A percentile compares a stretch with the other conserved stretches of the same genome.
These are phyloP conservation scores for Melanopsichium pennsylvanicum DNA, from an alignment of 1,284 basidiomycete genomes.

Conservation along the genomic window DNA sequence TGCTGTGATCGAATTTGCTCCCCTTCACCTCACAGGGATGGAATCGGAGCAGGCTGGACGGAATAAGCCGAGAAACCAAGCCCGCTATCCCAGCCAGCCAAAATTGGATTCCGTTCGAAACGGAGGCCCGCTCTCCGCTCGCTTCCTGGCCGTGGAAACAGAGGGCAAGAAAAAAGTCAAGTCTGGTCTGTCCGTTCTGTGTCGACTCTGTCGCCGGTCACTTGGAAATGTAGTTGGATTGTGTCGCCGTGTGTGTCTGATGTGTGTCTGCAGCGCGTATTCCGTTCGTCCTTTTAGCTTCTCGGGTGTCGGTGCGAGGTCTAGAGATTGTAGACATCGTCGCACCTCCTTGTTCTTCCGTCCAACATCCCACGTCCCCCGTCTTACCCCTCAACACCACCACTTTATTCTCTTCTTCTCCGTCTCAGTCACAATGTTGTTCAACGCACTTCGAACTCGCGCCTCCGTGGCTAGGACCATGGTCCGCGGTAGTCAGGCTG, in stretches of 20 bases:
- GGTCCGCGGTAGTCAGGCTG: constrained; percentile 40
- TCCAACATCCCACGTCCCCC: background rate
- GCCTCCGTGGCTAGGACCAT: constrained; percentile 49
- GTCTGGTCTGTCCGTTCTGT: constrained; percentile 4
- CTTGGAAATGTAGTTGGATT: too few relatives aligned
- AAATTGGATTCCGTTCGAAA: constrained; percentile 3
- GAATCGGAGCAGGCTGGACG: constrained; percentile 13
- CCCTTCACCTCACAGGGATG: background rate
- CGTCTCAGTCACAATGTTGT: constrained; percentile 20
- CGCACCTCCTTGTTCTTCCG: background rate
- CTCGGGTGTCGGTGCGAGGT: background rate
- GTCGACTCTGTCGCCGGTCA: background rate
- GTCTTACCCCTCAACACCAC: background rate
- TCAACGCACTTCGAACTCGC: constrained; percentile 56
- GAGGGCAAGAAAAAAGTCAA: background rate
- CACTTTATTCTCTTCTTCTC: background rate
- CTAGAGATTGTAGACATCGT: constrained; percentile 1
- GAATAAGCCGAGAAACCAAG: constrained; percentile 34
- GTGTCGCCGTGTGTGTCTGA: too few relatives aligned
- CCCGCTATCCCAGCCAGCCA: too few relatives aligned
- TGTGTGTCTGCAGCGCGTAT: too few relatives aligned
- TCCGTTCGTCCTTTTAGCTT: too few relatives aligned
- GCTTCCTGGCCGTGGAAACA: background rate
- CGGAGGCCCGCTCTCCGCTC: too few relatives aligned
- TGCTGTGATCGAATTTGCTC: constrained; percentile 21